Conservation (phyloP, 176 grass and related monocot genomes). For the Cymbopogon citratus region DNA sequence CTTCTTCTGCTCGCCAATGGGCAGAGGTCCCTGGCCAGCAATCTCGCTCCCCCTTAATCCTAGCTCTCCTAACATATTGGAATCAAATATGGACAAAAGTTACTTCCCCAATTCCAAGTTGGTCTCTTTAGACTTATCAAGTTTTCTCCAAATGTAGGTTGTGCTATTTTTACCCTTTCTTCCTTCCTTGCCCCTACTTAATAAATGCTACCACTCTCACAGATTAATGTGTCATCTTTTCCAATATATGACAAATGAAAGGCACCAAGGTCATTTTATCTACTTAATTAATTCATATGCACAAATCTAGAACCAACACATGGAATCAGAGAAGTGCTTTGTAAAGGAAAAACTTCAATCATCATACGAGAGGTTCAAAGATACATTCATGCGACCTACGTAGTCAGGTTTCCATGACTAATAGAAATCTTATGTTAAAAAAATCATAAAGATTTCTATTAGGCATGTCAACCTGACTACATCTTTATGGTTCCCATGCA, state of each 20-base stretch:
- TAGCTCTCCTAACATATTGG: background rate
- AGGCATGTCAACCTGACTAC: no score
- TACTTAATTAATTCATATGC: background rate
- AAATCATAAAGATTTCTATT: no score
- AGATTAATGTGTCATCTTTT: background rate
- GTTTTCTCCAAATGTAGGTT: background rate
- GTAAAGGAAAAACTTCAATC: background rate
- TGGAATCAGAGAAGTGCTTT: background rate
- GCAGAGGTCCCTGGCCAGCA: background rate
- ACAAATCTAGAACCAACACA: background rate
- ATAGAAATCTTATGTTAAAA: no score
- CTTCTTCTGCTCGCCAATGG: background rate
- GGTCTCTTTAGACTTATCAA: background rate
- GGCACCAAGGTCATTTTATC: background rate
- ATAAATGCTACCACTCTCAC: background rate
- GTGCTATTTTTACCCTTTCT: background rate
- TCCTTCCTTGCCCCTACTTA: background rate
- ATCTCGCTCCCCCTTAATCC: background rate
- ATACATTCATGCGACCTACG: background rate
- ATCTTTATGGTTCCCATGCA: background rate
- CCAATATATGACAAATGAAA: background rate
- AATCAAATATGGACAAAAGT: background rate
- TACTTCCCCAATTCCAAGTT: background rate
- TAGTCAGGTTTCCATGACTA: background rate
- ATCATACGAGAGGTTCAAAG: background rate